Evolutionary conservation across 306 rosid species (phyloP).

Genomic region (Myrica gale): DNA sequence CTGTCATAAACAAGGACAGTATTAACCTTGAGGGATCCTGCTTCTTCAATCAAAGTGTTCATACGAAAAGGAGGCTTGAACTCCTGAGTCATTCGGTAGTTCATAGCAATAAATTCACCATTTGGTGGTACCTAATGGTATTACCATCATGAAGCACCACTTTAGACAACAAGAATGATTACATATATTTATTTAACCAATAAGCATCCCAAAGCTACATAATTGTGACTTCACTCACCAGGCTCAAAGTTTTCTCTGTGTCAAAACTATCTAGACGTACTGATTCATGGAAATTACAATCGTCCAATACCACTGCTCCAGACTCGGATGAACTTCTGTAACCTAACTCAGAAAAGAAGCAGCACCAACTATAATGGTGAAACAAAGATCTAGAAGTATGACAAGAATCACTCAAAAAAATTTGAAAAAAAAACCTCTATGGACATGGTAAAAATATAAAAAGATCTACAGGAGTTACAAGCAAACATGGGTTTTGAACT

Average conservation of each 20-base stretch:
- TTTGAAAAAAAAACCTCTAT: neutral
- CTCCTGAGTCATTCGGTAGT: constrained; percentile 82
- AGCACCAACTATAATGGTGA: constrained; percentile 23
- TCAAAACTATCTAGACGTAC: constrained; percentile 82
- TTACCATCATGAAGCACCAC: constrained; percentile 27
- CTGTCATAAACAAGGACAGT: neutral
- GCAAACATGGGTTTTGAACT: constrained; percentile 11
- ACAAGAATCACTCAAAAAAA: constrained; percentile 26
- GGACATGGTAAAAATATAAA: too few species aligned
- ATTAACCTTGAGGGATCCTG: constrained; percentile 64
- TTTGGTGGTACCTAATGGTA: constrained; percentile 65
- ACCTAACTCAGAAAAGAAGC: constrained; percentile 44
- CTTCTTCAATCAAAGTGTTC: constrained; percentile 72
- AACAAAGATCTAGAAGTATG: constrained; percentile 14
- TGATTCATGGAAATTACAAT: constrained; percentile 89
- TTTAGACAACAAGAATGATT: constrained; percentile 2
- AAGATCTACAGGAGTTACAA: constrained; percentile 6
- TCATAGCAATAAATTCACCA: constrained; percentile 90
- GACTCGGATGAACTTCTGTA: constrained; percentile 66
- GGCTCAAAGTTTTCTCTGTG: constrained; percentile 60
- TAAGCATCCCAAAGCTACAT: neutral
- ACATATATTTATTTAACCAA: neutral
- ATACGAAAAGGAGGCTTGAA: constrained; percentile 82
- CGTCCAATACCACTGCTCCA: constrained; percentile 73
- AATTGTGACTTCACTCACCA: constrained; percentile 48